Base-by-base conservation (phyloP, 495 filamentous ascomycete species). In the Talaromyces trachyspermus region DNA sequence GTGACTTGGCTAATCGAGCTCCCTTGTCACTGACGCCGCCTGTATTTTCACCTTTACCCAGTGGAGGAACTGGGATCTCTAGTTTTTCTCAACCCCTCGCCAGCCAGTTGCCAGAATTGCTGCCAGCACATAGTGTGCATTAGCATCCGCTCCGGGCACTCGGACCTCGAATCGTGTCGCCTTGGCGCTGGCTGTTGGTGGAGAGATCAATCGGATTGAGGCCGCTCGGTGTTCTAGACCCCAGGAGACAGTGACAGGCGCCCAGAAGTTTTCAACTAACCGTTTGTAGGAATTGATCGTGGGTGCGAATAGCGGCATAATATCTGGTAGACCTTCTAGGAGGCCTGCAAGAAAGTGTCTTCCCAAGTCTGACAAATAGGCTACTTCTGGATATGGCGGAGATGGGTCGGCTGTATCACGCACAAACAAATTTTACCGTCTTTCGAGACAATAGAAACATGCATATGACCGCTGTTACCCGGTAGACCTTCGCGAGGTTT, bases 191-290 rank as follows among this genome's bases (percentile, higher is more conserved):
- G 82, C 75, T 0, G 86, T 88, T 1, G 92, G 92, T 8, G 92
- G 92, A 0, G 84, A 77, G 54, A 97, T 96, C 18, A 98, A 61
- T 5, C 94, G 77, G 46, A 98, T 85, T 0, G 86, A 94, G 0
- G 92, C 92, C 1, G 89, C 89, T 30, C 92, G 86, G 55, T 98
- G 92, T 62, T 97, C 92, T 6, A 96, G 63, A 1, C 94, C 92
- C 94, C 92, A 98, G 2, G 86, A 94, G 1, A 96, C 92, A 0
- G 89, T 96, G 5, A 98, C 91, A 0, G 92, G 92, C 0, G 92
- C 92, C 94, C 94, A 97, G 68, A 95, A 96, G 61, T 97, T 97
- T 72, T 98, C 92, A 9, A 98, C 92, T 2, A 98, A 75, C 1
- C 94, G 83, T 61, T 98, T 98, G 70, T 97, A 98, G 50, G 85